Evolutionary conservation across 768 basidiomycete genomes (phyloP), one percentile per base, ranked within the genome.

Genomic region (Rhodocollybia butyracea): DNA sequence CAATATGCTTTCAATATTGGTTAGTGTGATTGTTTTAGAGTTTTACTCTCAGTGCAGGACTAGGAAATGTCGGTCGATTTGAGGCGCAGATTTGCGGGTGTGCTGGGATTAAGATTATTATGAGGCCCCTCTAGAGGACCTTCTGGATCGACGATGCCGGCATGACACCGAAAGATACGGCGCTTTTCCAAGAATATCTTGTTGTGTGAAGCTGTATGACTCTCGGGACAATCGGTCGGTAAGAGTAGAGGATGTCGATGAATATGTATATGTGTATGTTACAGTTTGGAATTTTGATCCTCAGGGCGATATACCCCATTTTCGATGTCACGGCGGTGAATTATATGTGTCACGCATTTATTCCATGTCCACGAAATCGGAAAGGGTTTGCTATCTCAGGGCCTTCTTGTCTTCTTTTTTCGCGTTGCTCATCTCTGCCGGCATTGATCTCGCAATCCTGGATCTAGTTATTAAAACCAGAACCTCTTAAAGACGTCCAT

Each of bases 381-480:
- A 55, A 55, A 29, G 45, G 19, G 19, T 19, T 30, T 46, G 54
- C 54, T 54, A 54, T 42, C 39, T 43, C 41, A 43, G 52, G 52
- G 15, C 22, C 21, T 24, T 41, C 27, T 22, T 54, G 52, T 41
- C 31, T 54, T 43, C 40, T 31, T 53, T 30, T 42, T 30, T 38
- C n/a, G n/a, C n/a, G n/a, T 26, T 30, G 31, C 50, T 51, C 27
- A 47, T 21, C 34, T 27, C 21, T 51, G 50, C 50, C 50, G 50
- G 50, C 50, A 66, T n/a, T 66, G 69, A 70, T 67, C 57, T 50
- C 60, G 66, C 12, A 38, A n/a, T 5, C 72, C 66, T 68, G 69
- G 77, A 82, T 80, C 81, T 79, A 64, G 69, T 71, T 81, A 81
- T 82, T 81, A 74, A 69, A 70, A 79, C 78, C 76, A 46, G 77